Percentiles rank a stretch among this genome's conserved stretches.
Conservation (phyloP, 768 basidiomycete species). For the Boletus rubropictus region DNA sequence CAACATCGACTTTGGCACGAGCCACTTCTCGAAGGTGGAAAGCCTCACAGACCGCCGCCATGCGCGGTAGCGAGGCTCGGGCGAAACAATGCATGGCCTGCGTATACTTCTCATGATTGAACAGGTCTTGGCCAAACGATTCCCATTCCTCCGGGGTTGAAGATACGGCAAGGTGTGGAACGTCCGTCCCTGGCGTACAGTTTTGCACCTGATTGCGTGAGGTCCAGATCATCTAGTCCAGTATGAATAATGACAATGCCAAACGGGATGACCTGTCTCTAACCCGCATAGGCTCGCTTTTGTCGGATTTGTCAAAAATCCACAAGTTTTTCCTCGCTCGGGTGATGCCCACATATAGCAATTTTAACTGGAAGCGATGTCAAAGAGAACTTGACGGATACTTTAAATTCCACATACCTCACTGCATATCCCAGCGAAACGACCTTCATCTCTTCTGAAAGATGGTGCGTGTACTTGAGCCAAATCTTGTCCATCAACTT, state of each 20-base stretch:
- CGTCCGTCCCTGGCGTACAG: slow-evolving; percentile 42
- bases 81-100: slow-evolving; percentile 54
- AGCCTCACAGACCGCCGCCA: slow-evolving; percentile 45
- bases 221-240: slow-evolving; percentile 46
- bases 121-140: slow-evolving; percentile 35
- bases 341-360: slow-evolving; percentile 66
- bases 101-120: slow-evolving; percentile 36
- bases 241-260: background rate
- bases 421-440: slow-evolving; percentile 51
- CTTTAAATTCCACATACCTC: slow-evolving; percentile 39
- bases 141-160: slow-evolving; percentile 49
- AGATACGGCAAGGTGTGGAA: slow-evolving; percentile 49
- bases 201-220: slow-evolving; percentile 41
- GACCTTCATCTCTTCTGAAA: slow-evolving; percentile 40
- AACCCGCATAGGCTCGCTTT: slow-evolving; percentile 54
- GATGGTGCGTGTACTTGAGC: slow-evolving; percentile 32
- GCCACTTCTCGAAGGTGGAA: slow-evolving; percentile 53
- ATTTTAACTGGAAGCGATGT: slow-evolving; percentile 46
- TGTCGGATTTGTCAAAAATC: slow-evolving; percentile 59
- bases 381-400: background rate
- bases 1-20: slow-evolving; percentile 27
- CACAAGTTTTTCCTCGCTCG: slow-evolving; percentile 64
- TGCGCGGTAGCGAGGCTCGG: slow-evolving; percentile 38
- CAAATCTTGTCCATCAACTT: slow-evolving; percentile 9
- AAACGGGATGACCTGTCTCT: background rate